Evolutionary conservation across 257 asterid species (phyloP), one percentile per base, ranked within the genome.

Genomic region (Solanum sitiens): DNA sequence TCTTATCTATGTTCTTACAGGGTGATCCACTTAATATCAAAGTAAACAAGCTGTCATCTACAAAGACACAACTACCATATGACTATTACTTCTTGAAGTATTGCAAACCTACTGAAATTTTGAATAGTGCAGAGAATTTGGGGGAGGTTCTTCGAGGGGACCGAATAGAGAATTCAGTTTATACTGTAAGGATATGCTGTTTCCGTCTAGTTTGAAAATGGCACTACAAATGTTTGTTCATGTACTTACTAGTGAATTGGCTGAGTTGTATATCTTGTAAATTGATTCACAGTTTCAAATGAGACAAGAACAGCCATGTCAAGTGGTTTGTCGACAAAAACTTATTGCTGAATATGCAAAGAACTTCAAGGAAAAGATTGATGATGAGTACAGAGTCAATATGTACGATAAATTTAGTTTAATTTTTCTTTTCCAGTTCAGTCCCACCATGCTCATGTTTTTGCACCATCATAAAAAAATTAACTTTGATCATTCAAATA

Each of bases 121-220:
- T 86, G 86, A 93, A 94, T 90, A 95, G 86, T 68, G 98, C 94
- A 11, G 98, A 95, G 88, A 95, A 95, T 89, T 91, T 95, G 87
- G 98, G 98, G 77, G 98, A 95, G 93, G 98, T 95, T 87, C 95
- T 95, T 86, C 96, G 98, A 79, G 98, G 98, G 87, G 98, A 95
- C 88, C 95, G 98, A 82, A 96, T 96, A 23, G 98, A 96, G 91
- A 96, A 96, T 88, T 96, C 98, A 40, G 89, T 93, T 83, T 95
- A 92, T 85, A 91, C 89, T 13, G 98, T 95, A 91, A 93, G 98
- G 73, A 65, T 86, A 56, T 65, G 20, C 42, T 68, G 12, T 85
- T 65, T 47, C 74, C 37, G 3, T 82, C 70, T 50, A 9, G 85
- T 35, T 86, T 73, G 65, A 47, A 72, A 71, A 30, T 86, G 88